Evolutionary conservation across 345 rosid genomes (phyloP), one percentile per base, ranked within the genome.

Genomic region (Geranium brycei): DNA sequence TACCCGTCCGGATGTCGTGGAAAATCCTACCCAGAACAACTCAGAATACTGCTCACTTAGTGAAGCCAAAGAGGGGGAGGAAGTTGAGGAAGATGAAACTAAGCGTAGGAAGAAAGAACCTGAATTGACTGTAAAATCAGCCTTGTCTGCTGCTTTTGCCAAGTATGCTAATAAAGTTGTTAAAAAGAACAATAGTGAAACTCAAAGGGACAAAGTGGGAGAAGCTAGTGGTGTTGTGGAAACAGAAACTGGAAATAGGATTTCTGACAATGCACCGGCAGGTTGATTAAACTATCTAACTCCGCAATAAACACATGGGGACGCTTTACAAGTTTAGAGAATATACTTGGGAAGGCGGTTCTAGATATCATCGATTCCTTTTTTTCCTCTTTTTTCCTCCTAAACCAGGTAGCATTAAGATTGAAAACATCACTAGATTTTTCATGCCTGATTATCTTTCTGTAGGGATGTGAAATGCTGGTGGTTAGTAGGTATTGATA

Each of bases 61-160:
- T 66, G 86, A 80, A 64, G 76, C 57, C 32, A 68, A 57, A 28
- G 87, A 81, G 57, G 72, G 57, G 16, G 83, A 71, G 67, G 64
- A 53, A 5, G 79, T 74, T 58, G 65, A 72, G 19, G 91, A 78
- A 66, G 81, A 76, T 23, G 47, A 74, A 0, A 71, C 74, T 56
- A 88, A 86, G 72, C 78, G 73, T 47, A 59, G 72, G 76, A 82
- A 77, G 80, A 85, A 71, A 59, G 91, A 90, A 66, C 77, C 96
- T 0, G 85, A 86, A 71, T 19, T 70, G 64, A 79, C 84, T 0
- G 82, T 90, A 17, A 93, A 84, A 72, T 86, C 87, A 10, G 90
- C 95, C 0, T 82, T 87, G 14, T 80, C 96, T 5, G 78, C 86
- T 64, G 97, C 95, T 30, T 90, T 85, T 72, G 79, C 87, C 0